These are phyloP conservation scores for Austroboletus novae-zelandiae DNA, from an alignment of 1,284 basidiomycete species.

Conservation along the genomic window DNA sequence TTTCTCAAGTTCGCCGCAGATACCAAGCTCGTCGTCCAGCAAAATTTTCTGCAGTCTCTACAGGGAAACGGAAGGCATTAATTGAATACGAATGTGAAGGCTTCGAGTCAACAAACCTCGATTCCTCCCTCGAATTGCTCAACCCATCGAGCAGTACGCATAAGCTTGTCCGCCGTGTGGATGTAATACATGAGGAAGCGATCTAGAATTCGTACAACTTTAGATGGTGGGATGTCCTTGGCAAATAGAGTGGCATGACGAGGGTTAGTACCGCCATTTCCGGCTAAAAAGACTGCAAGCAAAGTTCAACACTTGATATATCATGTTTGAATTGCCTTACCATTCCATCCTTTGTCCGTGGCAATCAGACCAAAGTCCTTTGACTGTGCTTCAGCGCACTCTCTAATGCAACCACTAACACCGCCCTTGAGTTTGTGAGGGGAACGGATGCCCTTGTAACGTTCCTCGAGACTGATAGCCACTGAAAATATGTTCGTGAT, in stretches of 20 bases:
- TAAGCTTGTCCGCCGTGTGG: constrained; percentile 64
- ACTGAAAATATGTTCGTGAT: constrained; percentile 29
- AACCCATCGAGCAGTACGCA: constrained; percentile 77
- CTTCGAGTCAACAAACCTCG: constrained; percentile 39
- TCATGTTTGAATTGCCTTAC: constrained; percentile 31
- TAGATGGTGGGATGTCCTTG: constrained; percentile 57
- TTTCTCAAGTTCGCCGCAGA: constrained; percentile 69
- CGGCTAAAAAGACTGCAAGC: constrained; percentile 61
- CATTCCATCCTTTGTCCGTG: constrained; percentile 76
- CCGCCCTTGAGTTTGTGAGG: constrained; percentile 82
- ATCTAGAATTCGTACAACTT: constrained; percentile 66
- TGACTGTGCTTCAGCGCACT: constrained; percentile 75
- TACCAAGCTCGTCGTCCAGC: constrained; percentile 74
- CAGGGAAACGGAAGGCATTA: not conserved
- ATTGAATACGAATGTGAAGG: not conserved
- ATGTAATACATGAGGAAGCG: constrained; percentile 75
- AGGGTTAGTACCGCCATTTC: constrained; percentile 74
- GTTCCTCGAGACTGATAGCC: constrained; percentile 70
- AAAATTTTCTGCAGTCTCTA: constrained; percentile 64
- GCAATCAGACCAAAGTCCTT: constrained; percentile 81
- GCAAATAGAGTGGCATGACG: constrained; percentile 52
- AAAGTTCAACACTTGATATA: not conserved
- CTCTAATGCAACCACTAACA: constrained; percentile 73
- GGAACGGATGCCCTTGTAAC: constrained; percentile 69
- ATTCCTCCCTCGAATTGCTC: constrained; percentile 70